Evolutionary conservation across 1,139 yeast genomes (phyloP), one percentile per base, ranked within the genome.

Genomic region (Suhomyces wounanorum): DNA sequence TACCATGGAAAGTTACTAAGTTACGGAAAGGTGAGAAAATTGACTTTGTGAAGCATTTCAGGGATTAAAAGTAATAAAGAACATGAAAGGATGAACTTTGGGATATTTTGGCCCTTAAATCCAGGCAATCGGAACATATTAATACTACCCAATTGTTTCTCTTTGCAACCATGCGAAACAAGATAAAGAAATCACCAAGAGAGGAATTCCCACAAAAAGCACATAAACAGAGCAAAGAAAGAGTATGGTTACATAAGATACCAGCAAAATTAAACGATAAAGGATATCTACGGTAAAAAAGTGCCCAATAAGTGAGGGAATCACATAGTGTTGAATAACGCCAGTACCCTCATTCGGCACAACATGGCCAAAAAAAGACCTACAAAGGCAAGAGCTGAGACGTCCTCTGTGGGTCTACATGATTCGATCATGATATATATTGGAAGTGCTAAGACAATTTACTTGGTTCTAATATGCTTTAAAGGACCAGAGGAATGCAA

Each of bases 381-480:
- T n/a, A n/a, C n/a, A n/a, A n/a, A n/a, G n/a, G n/a, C n/a, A n/a
- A n/a, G n/a, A n/a, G 23, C 6, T 21, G 6, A 21, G 23, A 21
- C 3, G 23, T 21, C 23, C 6, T 17, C 23, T 10, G 3, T 3
- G 23, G 23, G 13, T 39, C 42, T n/a, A n/a, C 30, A n/a, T 14
- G 14, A 10, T n/a, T 25, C 33, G 14, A 30, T 30, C 33, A 13
- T 30, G 33, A 11, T 8, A 11, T 39, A 8, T 40, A 33, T 33
- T 33, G 37, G 18, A 14, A n/a, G 37, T 33, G 37, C 21, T 5
- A 17, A 8, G 39, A 21, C 16, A 7, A 7, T 21, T 59, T 79
- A 89, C 70, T 89, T 89, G 52, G 96, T 89, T 77, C 92, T 83
- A 59, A 89, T 87, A 67, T 84, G 89, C 75, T 89, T 89, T 69